phyloP scores from a whole-genome alignment of 2,329 filamentous ascomycete species.

The Plenodomus biglobosus region DNA sequence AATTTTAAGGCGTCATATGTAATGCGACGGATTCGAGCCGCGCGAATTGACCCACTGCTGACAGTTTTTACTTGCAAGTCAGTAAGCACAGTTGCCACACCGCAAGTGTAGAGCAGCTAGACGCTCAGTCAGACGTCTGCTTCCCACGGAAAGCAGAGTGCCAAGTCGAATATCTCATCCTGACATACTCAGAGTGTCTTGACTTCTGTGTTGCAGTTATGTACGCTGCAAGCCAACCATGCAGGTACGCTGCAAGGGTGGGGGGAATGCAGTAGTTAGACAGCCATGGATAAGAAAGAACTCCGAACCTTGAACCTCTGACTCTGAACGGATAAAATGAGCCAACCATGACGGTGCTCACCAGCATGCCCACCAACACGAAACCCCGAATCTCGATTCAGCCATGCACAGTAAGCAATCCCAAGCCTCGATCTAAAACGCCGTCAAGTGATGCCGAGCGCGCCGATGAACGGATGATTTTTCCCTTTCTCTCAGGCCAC shows the following conservation, averaged over 20 bases:
- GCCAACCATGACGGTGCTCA: neutral
- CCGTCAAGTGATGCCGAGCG: conserved; percentile 2
- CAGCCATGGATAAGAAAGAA: neutral
- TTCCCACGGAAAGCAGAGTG: no score
- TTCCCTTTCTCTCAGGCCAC: neutral
- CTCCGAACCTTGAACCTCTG: no score
- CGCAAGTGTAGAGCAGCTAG: no score
- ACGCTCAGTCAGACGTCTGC: no score
- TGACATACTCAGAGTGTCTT: no score
- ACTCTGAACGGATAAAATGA: neutral
- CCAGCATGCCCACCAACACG: no score
- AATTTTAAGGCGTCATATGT: neutral
- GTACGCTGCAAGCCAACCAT: neutral
- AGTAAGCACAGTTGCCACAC: neutral
- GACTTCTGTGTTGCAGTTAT: neutral
- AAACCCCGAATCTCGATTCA: neutral
- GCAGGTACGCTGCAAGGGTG: neutral
- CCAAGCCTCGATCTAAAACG: conserved; percentile 21
- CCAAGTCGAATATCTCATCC: no score
- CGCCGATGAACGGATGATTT: conserved; percentile 4
- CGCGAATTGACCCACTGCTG: neutral
- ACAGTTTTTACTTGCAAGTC: neutral
- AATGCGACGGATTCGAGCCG: neutral
- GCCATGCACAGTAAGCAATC: conserved; percentile 21
- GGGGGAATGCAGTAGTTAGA: no score